Base-by-base conservation (phyloP, 2,329 filamentous ascomycete genomes). In the Xylariaceae sp. region DNA sequence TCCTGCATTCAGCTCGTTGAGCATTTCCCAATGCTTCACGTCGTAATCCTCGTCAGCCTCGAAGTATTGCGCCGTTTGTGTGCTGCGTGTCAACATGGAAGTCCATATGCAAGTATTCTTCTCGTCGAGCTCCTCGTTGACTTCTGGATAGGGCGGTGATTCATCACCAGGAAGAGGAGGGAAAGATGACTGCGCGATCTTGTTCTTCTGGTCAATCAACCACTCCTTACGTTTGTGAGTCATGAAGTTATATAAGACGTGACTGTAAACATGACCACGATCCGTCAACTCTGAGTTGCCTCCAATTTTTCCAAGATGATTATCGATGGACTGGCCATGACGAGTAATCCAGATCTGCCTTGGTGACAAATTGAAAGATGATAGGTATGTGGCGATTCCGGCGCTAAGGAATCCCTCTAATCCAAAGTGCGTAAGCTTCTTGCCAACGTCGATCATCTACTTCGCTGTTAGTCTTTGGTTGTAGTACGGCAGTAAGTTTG, bases 21-120 rank as follows among this genome's bases (percentile, higher is more conserved):
- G 84, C 91, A 96, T 96, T 69, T 93, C 90, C 92, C 94, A 96
- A 66, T 96, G 91, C 78, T 99, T 99, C 67, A 96, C 88, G 65
- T 98, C 95, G 72, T 94, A 96, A 51, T 96, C 91, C 19, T 98
- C 94, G 63, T 98, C 95, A 0, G 79, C 82, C 65, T 96, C 90
- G 73, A 98, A 99, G 73, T 90, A 89, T 63, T 95, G 87, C 0
- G 90, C 92, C 0, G 93, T 96, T 70, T 96, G 87, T 47, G 95
- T 88, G 58, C 91, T 92, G 63, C 95, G 90, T 71, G 90, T 89
- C 62, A 99, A 84, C 94, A 98, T 98, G 2, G 91, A 96, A 0
- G 94, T 97, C 95, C 95, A 99, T 14, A 99, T 91, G 73, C 95
- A 99, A 72, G 97, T 98, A 71, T 92, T 92, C 78, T 96, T 96